Evolutionary conservation across 768 basidiomycete species (phyloP).

Genomic region (Macrolepiota fuliginosa): DNA sequence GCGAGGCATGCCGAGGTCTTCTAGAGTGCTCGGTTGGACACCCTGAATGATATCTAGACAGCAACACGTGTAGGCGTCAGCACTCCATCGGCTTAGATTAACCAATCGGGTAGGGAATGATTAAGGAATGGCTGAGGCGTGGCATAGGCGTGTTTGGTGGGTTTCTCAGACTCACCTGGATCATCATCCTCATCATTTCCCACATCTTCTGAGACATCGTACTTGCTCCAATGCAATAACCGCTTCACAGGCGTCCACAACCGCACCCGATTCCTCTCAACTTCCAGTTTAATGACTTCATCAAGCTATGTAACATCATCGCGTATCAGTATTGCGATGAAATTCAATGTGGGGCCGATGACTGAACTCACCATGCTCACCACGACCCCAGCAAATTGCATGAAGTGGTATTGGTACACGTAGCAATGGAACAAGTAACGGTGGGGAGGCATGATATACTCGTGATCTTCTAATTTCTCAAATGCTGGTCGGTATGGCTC

Average conservation of each 20-base stretch:
- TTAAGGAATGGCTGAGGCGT: background rate
- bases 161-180: slow-evolving; percentile 43
- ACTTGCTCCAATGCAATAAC: slow-evolving; percentile 41
- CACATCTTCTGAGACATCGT: slow-evolving; percentile 42
- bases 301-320: slow-evolving; percentile 48
- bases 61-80: background rate
- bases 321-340: background rate
- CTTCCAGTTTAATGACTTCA: slow-evolving; percentile 56
- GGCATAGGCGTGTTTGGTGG: background rate
- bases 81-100: background rate
- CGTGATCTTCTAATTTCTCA: slow-evolving; percentile 29
- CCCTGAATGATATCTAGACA: slow-evolving; percentile 55
- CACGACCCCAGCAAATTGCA: slow-evolving; percentile 35
- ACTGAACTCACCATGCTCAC: slow-evolving; percentile 37
- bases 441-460: slow-evolving; percentile 48
- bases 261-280: slow-evolving; percentile 31
- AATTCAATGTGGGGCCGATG: background rate
- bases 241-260: slow-evolving; percentile 59
- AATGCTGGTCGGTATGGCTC: slow-evolving; percentile 61
- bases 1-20: slow-evolving; percentile 55
- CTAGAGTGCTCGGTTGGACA: slow-evolving; percentile 34
- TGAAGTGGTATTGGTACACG: slow-evolving; percentile 62
- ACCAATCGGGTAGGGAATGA: background rate
- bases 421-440: slow-evolving; percentile 73
- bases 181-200: slow-evolving; percentile 65